phyloP scores from a whole-genome alignment of 176 grass and related monocot genomes.

The Cenchrus americanus region DNA sequence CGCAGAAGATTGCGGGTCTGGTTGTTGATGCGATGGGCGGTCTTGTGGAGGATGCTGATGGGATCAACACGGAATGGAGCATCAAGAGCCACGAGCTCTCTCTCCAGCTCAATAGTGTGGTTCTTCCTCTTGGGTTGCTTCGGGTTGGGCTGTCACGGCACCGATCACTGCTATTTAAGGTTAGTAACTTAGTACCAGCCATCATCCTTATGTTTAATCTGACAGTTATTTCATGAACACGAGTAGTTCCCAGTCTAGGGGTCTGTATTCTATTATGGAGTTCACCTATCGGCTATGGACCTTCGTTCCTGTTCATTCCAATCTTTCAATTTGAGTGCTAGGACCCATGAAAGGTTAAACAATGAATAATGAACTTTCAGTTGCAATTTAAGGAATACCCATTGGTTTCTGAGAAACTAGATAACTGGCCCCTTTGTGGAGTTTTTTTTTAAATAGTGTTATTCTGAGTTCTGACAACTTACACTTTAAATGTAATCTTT shows the following conservation, averaged over 20 bases:
- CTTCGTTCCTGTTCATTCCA: background rate
- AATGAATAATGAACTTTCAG: background rate
- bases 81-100: constrained; percentile 53
- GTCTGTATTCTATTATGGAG: background rate
- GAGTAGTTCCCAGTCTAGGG: background rate
- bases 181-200: constrained; percentile 37
- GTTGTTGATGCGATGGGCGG: constrained; percentile 83
- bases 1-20: constrained; percentile 72
- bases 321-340: background rate
- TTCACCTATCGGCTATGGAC: background rate
- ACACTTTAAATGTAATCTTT: background rate
- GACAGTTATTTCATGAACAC: background rate
- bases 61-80: constrained; percentile 62
- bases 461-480: background rate
- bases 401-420: background rate
- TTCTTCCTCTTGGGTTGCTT: constrained; percentile 84
- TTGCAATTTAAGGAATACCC: background rate
- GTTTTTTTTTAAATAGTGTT: background rate
- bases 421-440: background rate
- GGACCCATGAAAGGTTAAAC: background rate
- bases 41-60: constrained; percentile 79
- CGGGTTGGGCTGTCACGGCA: constrained; percentile 77
- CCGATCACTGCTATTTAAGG: constrained; percentile 96
- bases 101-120: constrained; percentile 53
- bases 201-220: constrained; percentile 4